These are phyloP conservation scores for Pistacia integerrima DNA, from an alignment of 345 rosid genomes.

Conservation along the genomic window DNA sequence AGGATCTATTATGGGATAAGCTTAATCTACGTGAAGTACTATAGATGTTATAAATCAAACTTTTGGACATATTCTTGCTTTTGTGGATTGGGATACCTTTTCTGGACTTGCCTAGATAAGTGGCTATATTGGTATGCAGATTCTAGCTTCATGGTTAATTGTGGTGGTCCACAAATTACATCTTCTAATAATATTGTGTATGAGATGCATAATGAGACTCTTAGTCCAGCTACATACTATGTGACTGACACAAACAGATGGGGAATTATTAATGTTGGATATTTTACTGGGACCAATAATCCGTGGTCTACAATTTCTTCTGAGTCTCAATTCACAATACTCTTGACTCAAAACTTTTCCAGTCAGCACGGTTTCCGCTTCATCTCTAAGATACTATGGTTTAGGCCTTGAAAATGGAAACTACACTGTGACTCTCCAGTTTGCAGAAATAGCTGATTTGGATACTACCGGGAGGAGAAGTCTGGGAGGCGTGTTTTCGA, in stretches of 20 bases:
- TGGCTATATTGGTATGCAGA: conserved; percentile 33
- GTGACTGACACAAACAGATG: conserved; percentile 49
- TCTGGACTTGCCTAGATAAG: conserved; percentile 31
- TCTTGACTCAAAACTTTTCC: conserved; percentile 39
- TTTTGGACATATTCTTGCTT: neutral
- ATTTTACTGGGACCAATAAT: conserved; percentile 29
- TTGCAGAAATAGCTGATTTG: conserved; percentile 41
- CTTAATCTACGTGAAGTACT: neutral
- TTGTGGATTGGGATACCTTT: conserved; percentile 18
- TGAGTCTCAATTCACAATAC: conserved; percentile 40
- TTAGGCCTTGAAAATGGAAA: conserved; percentile 81
- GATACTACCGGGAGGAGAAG: conserved; percentile 37
- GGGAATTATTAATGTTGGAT: conserved; percentile 53
- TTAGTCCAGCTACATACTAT: conserved; percentile 45
- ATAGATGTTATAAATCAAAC: neutral
- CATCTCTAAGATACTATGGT: conserved; percentile 72
- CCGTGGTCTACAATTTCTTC: conserved; percentile 31
- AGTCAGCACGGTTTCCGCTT: conserved; percentile 62
- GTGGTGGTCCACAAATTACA: conserved; percentile 60
- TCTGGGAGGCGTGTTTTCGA: conserved; percentile 55
- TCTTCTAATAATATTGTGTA: conserved; percentile 36
- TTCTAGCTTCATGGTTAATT: conserved; percentile 54
- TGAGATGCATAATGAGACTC: conserved; percentile 32
- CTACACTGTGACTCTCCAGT: conserved; percentile 53
- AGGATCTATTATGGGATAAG: too few relatives aligned